phyloP scores from a whole-genome alignment of 768 basidiomycete species.

The Auriculariales sp. region DNA sequence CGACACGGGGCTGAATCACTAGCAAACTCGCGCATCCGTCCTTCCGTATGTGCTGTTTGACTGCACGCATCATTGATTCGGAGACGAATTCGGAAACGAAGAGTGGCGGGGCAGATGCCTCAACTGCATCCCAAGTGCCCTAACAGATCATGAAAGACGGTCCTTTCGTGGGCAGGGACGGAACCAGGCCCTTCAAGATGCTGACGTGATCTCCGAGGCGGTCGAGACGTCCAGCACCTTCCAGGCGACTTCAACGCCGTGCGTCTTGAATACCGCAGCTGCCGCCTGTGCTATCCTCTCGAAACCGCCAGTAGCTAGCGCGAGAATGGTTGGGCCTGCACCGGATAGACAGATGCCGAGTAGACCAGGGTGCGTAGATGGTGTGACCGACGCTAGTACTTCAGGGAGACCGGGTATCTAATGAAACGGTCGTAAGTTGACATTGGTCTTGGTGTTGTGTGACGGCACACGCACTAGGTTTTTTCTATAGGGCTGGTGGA shows the following conservation, averaged over 20 bases:
- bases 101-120: not conserved
- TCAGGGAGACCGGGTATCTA: slow-evolving; percentile 94
- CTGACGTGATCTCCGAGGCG: not conserved
- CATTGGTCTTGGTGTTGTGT: slow-evolving; percentile 1
- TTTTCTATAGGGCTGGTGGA: slow-evolving; percentile 95
- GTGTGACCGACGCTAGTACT: slow-evolving; percentile 81
- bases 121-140: not conserved
- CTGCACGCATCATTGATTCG: not conserved
- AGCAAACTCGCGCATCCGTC: not conserved
- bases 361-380: slow-evolving; percentile 80
- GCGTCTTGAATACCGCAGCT: slow-evolving; percentile 49
- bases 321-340: slow-evolving; percentile 93
- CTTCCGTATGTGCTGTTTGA: not conserved
- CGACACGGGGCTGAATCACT: no score
- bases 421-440: not conserved
- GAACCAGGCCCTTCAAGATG: not conserved
- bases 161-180: not conserved
- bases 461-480: slow-evolving; percentile 42
- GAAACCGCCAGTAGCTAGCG: slow-evolving; percentile 76
- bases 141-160: not conserved
- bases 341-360: slow-evolving; percentile 96
- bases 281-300: slow-evolving; percentile 78
- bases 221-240: slow-evolving; percentile 52
- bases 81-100: not conserved
- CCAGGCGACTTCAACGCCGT: slow-evolving; percentile 80